Conservation (phyloP, 371 early-diverging fungal species). For the Fennellomyces sp. region DNA sequence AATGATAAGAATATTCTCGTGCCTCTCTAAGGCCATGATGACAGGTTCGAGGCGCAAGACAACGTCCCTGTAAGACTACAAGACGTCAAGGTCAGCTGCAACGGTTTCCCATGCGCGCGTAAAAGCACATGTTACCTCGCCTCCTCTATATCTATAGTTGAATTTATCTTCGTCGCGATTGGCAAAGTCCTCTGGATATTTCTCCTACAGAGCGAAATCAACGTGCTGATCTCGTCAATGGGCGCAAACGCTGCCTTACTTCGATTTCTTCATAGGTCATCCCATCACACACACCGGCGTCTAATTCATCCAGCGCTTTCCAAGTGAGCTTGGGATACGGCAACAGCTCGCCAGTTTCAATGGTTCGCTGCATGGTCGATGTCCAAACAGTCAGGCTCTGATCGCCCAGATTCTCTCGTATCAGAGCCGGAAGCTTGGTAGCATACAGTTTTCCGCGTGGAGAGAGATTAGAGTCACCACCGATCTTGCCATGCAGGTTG, state of each 20-base stretch:
- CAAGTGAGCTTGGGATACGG: constrained; percentile 87
- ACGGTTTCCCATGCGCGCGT: neutral
- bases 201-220: constrained; percentile 35
- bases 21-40: constrained; percentile 97
- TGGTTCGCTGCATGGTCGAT: constrained; percentile 90
- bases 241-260: constrained; percentile 21
- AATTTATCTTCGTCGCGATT: constrained; percentile 96
- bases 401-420: constrained; percentile 72
- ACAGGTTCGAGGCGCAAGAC: constrained; percentile 70
- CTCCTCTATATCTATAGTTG: constrained; percentile 91
- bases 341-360: constrained; percentile 83
- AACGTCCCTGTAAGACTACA: constrained; percentile 76
- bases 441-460: constrained; percentile 90
- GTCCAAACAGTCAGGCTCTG: constrained; percentile 92
- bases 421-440: constrained; percentile 78
- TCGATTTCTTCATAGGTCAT: constrained; percentile 98
- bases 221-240: neutral
- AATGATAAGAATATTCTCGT: constrained; percentile 94
- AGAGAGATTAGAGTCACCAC: constrained; percentile 93
- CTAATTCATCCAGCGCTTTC: constrained; percentile 97
- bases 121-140: constrained; percentile 64
- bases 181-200: constrained; percentile 85
- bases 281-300: constrained; percentile 97
- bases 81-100: neutral
- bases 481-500: constrained; percentile 89